Evolutionary conservation across 2,329 filamentous ascomycete genomes (phyloP).

Genomic region (Arthroderma uncinatum): DNA sequence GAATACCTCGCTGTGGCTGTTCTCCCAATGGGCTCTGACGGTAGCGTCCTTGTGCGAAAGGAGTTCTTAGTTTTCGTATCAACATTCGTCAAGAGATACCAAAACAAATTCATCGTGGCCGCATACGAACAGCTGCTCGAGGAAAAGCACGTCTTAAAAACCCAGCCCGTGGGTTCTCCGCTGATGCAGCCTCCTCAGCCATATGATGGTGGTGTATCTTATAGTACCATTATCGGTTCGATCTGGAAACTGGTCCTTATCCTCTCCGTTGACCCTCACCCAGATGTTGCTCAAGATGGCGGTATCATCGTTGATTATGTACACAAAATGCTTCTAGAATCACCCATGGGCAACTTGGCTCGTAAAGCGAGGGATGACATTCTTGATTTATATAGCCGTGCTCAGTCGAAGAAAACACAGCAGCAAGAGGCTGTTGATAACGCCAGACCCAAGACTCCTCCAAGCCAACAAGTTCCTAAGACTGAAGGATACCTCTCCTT

Average conservation of each 20-base stretch:
- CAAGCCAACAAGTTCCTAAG: slow-evolving; percentile 40
- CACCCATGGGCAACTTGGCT: slow-evolving; percentile 59
- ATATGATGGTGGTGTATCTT: slow-evolving; percentile 50
- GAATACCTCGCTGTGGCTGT: slow-evolving; percentile 82
- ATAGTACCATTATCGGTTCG: slow-evolving; percentile 83
- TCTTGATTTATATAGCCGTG: slow-evolving; percentile 25
- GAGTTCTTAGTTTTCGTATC: slow-evolving; percentile 91
- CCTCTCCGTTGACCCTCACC: slow-evolving; percentile 85
- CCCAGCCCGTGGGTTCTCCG: slow-evolving; percentile 28
- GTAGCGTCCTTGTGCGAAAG: slow-evolving; percentile 85
- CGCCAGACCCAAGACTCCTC: slow-evolving; percentile 37
- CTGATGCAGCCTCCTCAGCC: slow-evolving; percentile 17
- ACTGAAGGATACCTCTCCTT: slow-evolving; percentile 51
- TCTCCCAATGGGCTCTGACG: slow-evolving; percentile 84
- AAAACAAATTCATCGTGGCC: slow-evolving; percentile 81
- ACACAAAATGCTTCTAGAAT: slow-evolving; percentile 65
- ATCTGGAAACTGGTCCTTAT: slow-evolving; percentile 91
- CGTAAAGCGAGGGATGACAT: slow-evolving; percentile 62
- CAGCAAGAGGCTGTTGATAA: slow-evolving; percentile 26
- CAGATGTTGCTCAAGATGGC: slow-evolving; percentile 79
- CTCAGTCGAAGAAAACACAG: slow-evolving; percentile 31
- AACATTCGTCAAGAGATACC: slow-evolving; percentile 77
- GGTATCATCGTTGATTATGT: slow-evolving; percentile 78
- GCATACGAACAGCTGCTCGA: slow-evolving; percentile 84
- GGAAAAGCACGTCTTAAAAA: slow-evolving; percentile 59